Base-by-base conservation (phyloP, 1,139 yeast species). In the Magnusiomyces paraingens region DNA sequence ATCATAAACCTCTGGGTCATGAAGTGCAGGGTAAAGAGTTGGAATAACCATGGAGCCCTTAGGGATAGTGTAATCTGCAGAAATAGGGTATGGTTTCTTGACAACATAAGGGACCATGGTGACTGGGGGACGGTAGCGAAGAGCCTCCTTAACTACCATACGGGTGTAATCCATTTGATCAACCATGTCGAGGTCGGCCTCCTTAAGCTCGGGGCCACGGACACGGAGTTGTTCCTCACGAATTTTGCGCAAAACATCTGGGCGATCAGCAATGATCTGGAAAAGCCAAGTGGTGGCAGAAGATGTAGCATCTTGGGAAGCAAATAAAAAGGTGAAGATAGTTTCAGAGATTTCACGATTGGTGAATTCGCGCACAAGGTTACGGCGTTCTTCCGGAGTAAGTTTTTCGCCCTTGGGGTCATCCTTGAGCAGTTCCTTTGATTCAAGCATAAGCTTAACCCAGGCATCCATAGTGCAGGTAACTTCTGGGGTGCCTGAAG, bases 251-350 rank as follows among this genome's bases (percentile, higher is more conserved):
- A 82, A 81, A 58, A 93, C 83, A 62, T 93, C 98, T 47, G 98
- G 97, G 67, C 96, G 82, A 71, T 93, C 99, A 59, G 96, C 91
- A 54, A 90, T 84, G 63, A 89, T 80, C 76, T 93, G 99, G 82
- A 91, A 93, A 67, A 93, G 79, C 99, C 99, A 93, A 71, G 98
- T 91, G 60, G 96, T 95, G 63, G 95, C 84, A n/a, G 96, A 88
- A 2, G 97, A 89, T 6, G 97, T 86, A 36, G 99, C 99, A 73
- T 93, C 99, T 74, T 93, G 99, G 10, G 96, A 86, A 29, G 99
- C 99, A 71, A 93, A 93, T 70, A 93, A 77, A 71, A 93, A 93
- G 20, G 99, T 93, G 78, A 93, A 93, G 61, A 93, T 82, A 54
- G 95, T 95, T 75, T 93, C 98, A 38, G 96, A 87, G 64, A 93